Percentiles rank a stretch among this genome's conserved stretches.
These are phyloP conservation scores for Teratosphaeria pseudoeucalypti DNA, from an alignment of 2,329 filamentous ascomycete genomes.

Conservation along the genomic window DNA sequence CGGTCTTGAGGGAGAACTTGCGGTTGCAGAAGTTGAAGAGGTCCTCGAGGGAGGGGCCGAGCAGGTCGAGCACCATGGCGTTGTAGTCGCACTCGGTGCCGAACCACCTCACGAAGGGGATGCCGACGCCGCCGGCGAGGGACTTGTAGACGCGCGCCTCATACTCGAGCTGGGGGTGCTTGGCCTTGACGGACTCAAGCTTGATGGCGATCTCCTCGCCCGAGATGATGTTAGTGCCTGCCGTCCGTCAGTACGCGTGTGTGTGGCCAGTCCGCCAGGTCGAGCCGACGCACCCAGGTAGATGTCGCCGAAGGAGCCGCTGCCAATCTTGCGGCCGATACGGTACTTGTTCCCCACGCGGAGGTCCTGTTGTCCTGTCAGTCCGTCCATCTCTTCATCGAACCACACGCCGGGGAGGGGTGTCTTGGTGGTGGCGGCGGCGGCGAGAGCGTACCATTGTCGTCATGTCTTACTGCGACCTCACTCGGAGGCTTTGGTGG, in stretches of 20 bases:
- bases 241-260: slow-evolving; percentile 5
- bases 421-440: slow-evolving; percentile 5
- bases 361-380: slow-evolving; percentile 60
- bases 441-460: slow-evolving; percentile 47
- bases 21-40: slow-evolving; percentile 99
- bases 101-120: slow-evolving; percentile 98
- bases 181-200: slow-evolving; percentile 98
- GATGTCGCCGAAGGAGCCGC: slow-evolving; percentile 94
- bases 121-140: slow-evolving; percentile 91
- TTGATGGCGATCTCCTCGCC: slow-evolving; percentile 99
- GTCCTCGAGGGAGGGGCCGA: slow-evolving; percentile 91
- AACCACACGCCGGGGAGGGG: background rate
- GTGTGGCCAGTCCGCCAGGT: background rate
- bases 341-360: slow-evolving; percentile 99
- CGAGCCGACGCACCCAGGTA: slow-evolving; percentile 57
- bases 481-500: slow-evolving; percentile 13
- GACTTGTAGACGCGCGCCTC: slow-evolving; percentile 87
- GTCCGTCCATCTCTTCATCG: slow-evolving; percentile 13
- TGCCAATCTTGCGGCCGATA: slow-evolving; percentile 98
- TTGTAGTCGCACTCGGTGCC: slow-evolving; percentile 99
- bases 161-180: slow-evolving; percentile 98
- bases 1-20: slow-evolving; percentile 98
- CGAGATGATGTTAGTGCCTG: slow-evolving; percentile 97
- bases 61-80: slow-evolving; percentile 96
- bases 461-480: slow-evolving; percentile 41